Conservation (phyloP, 306 rosid genomes). For the Prunus kanzakura region DNA sequence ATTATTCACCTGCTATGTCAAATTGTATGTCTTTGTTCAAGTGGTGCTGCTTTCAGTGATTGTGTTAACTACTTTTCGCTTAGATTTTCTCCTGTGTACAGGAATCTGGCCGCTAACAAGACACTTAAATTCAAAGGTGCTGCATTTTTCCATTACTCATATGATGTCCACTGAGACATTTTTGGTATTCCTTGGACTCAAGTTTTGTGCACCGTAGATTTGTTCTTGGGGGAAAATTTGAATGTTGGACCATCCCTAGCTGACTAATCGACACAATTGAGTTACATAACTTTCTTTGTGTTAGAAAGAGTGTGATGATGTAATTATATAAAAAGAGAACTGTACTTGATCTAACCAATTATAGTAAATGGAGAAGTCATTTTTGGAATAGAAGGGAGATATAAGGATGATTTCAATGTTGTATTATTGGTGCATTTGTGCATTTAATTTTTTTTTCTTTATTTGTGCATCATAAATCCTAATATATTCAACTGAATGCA, state of each 20-base stretch:
- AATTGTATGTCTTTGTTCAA: background rate
- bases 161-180: no score
- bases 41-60: no score
- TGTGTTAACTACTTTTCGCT: no score
- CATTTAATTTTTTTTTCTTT: background rate
- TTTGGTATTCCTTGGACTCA: background rate
- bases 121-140: background rate
- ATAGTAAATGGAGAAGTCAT: background rate
- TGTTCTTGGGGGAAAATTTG: background rate
- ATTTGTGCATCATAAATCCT: background rate
- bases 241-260: background rate
- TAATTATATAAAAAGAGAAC: no score
- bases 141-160: background rate
- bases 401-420: background rate
- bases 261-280: background rate
- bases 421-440: background rate
- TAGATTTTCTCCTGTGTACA: no score
- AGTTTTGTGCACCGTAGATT: background rate
- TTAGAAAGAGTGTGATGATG: background rate
- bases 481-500: background rate
- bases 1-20: background rate
- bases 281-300: background rate
- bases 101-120: background rate
- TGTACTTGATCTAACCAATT: background rate
- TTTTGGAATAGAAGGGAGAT: background rate